Base-by-base conservation (phyloP, 495 filamentous ascomycete genomes). In the Choiromyces venosus region DNA sequence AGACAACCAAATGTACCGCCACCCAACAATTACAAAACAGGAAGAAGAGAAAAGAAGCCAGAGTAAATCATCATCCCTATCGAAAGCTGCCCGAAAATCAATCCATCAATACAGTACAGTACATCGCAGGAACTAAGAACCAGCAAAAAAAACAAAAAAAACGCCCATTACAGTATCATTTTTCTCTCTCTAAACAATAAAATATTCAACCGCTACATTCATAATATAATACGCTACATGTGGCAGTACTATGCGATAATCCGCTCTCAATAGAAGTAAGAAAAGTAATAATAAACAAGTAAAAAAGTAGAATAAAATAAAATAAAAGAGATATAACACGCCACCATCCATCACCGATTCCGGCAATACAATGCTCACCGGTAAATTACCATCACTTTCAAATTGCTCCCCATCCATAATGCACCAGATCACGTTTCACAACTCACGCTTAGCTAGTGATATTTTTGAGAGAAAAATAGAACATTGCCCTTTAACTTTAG, bases 271-370 rank as follows among this genome's bases (percentile, higher is more conserved):
- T 21, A 21, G n/a, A 25, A 71, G 38, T 29, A 25, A 21, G 33
- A 64, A 65, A 71, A 8, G 40, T 38, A 64, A 70, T 66, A 21
- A 42, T 25, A 66, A n/a, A 38, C 37, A 65, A 39, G 21, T 33
- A 21, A 7, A 10, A 38, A n/a, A 42, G 21, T 8, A n/a, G 33
- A 25, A 40, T 5, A 61, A n/a, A 56, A 56, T 56, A 29, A 39
- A 39, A 71, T 25, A 71, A 67, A 64, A 71, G 70, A 67, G 35
- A 67, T 38, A 71, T 71, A 19, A 18, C 52, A 52, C 7, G 18
- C 25, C 52, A 16, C 46, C 21, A 19, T 9, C n/a, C 42, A 14
- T 29, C 52, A 4, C 52, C 25, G 4, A 12, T 33, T 33, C 52
- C 10, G 25, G 9, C 52, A 61, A 61, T 33, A 12, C 12, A 61